Percentiles rank a stretch among this genome's conserved stretches.
Conservation (phyloP, 257 asterid species). For the Mentha longifolia region DNA sequence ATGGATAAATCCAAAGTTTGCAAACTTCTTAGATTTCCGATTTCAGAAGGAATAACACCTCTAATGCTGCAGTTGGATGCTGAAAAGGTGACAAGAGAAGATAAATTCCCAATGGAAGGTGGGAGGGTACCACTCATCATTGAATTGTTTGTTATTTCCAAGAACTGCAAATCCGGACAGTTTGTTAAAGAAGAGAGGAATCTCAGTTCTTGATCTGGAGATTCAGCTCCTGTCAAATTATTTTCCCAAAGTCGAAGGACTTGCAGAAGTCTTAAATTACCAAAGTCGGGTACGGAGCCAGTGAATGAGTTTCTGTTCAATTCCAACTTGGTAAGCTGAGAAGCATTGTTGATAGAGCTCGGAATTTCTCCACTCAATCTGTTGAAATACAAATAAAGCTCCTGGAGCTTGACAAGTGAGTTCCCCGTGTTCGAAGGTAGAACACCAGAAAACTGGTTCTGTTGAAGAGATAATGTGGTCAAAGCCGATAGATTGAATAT, state of each 20-base stretch:
- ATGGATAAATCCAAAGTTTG: not conserved
- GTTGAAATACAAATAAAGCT: conserved; percentile 27
- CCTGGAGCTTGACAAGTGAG: conserved; percentile 33
- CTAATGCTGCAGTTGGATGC: not conserved
- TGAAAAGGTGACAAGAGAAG: not conserved
- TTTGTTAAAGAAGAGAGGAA: conserved; percentile 19
- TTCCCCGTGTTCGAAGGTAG: conserved; percentile 24
- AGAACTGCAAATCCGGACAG: not conserved
- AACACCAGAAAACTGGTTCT: conserved; percentile 19
- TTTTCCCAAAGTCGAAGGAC: not conserved
- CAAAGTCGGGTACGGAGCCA: conserved; percentile 15
- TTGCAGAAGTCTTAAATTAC: not conserved
- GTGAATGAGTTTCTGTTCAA: conserved; percentile 18
- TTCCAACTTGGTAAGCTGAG: conserved; percentile 31
- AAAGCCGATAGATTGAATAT: conserved; percentile 29
- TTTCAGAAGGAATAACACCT: not conserved
- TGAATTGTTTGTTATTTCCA: not conserved
- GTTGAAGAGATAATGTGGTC: not conserved
- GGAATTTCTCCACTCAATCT: conserved; percentile 32
- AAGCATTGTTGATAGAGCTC: conserved; percentile 37
- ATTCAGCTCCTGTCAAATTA: not conserved
- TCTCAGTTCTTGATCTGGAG: not conserved
- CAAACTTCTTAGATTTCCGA: conserved; percentile 11
- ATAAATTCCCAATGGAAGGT: conserved; percentile 5
- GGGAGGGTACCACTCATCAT: conserved; percentile 12